Evolutionary conservation across 2,329 filamentous ascomycete species (phyloP), one percentile per base, ranked within the genome.

Genomic region (Ophiostoma sp.): DNA sequence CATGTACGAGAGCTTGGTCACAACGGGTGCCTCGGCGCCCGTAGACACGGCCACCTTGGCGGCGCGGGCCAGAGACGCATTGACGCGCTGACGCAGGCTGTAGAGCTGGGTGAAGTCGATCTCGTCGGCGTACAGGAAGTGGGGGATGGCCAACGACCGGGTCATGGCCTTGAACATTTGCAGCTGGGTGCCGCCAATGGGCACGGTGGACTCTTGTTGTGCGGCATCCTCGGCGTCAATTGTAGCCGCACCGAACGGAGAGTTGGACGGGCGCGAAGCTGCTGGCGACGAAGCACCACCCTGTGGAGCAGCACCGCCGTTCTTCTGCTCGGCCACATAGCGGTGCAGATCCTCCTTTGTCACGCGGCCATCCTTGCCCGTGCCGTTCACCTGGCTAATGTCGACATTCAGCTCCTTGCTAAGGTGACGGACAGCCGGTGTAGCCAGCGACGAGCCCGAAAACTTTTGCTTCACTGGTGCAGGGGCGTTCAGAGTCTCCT

Each of bases 91-190:
- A 64, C 96, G 93, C 70, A 98, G 87, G 68, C 88, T 83, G 74
- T 90, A 90, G 4, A 99, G 87, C 52, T 87, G 85, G 59, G 92
- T 91, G 81, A 98, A 91, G 83, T 97, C 92, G 69, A 97, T 86
- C 80, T 95, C 93, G 82, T 97, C 94, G 52, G 94, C 92, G 84
- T 97, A 99, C 75, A 98, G 89, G 83, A 99, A 98, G 83, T 98
- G 96, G 0, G 96, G 96, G 78, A 98, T 98, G 69, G 83, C 89
- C 76, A 99, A 87, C 2, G 95, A 98, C 74, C 90, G 90, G 17
- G 95, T 98, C 96, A 99, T 99, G 74, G 91, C 88, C 84, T 97
- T 98, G 90, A 97, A 98, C 96, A 99, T 99, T 80, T 94, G 92
- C 50, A 89, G 87, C 83, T 98, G 95, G 17, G 93, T 92, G 50